Base-by-base conservation (phyloP, 2,329 filamentous ascomycete genomes). In the Colletotrichum limetticola region DNA sequence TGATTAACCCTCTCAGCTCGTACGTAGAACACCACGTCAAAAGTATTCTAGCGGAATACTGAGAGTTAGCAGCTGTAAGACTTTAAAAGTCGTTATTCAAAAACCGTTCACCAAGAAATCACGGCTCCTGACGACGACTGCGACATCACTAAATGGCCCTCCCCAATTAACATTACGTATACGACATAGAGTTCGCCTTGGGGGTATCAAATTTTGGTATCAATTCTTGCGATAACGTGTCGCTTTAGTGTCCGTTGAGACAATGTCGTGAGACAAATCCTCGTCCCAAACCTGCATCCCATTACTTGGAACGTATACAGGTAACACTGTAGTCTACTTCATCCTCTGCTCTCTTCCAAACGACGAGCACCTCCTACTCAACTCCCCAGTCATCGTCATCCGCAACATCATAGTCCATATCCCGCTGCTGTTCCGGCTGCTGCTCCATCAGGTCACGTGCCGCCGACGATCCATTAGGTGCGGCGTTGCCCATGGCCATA, bases 341-440 rank as follows among this genome's bases (percentile, higher is more conserved):
- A 4, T 56, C 22, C 55, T 42, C 37, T 49, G 37, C 60, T 35
- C 6, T 22, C 37, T 3, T 9, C 2, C 22, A 19, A 8, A 9
- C 42, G 6, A 46, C 16, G 16, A n/a, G 42, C 42, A 42, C 19
- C 37, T 26, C n/a, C 28, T 71, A 74, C 53, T 72, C 66, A 35
- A 78, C 75, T 75, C 79, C 83, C 84, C 86, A 89, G 53, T 83
- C 84, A 62, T 86, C 84, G 55, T 88, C 87, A 57, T 87, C 87
- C 3, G 83, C 87, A 22, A 88, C 85, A 73, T 89, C 87, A 74
- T 89, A 89, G 68, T 89, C 87, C 85, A 88, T 86, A 59, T 87
- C 83, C 4, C 81, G 81, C 57, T 81, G 78, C 52, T 81, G 77
- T 49, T 79, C 78, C 22, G 79, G 76, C 64, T 79, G 78, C 30